phyloP scores from a whole-genome alignment of 495 filamentous ascomycete species.

The Hypoxylon trugodes region DNA sequence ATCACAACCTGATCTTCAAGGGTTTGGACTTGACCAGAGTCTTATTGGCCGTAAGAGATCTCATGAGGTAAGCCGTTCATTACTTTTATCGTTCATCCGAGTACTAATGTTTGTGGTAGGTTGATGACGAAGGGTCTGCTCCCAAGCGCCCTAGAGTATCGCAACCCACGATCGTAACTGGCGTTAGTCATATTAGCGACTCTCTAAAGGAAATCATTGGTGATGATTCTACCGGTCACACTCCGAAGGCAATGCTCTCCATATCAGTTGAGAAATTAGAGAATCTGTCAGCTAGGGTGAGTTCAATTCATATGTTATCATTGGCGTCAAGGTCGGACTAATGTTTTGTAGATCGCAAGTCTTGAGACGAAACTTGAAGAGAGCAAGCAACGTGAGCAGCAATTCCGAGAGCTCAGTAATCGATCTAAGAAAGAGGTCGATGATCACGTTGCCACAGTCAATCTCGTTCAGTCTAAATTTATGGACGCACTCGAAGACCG shows the following conservation, averaged over 20 bases:
- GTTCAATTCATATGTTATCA: background rate
- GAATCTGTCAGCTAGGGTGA: constrained; percentile 45
- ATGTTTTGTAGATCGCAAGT: constrained; percentile 39
- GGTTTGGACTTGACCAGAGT: constrained; percentile 10
- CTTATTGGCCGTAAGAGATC: constrained; percentile 48
- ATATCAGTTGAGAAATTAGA: constrained; percentile 50
- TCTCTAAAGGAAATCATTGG: constrained; percentile 31
- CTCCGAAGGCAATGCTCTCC: constrained; percentile 26
- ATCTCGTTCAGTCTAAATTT: constrained; percentile 42
- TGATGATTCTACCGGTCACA: constrained; percentile 20
- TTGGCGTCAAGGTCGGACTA: background rate
- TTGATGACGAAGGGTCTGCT: constrained; percentile 35
- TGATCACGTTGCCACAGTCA: constrained; percentile 39
- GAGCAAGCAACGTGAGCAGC: constrained; percentile 33
- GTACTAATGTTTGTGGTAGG: constrained; percentile 37
- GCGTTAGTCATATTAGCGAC: constrained; percentile 35
- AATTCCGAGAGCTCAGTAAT: constrained; percentile 41
- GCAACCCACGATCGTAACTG: constrained; percentile 39
- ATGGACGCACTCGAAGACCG: constrained; percentile 52
- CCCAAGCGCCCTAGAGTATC: constrained; percentile 36
- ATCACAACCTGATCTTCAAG: constrained; percentile 16
- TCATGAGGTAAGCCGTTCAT: constrained; percentile 43
- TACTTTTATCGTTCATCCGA: background rate
- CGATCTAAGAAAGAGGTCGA: constrained; percentile 44
- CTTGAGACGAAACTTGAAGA: constrained; percentile 41